Conservation (phyloP, 2,329 filamentous ascomycete species). For the Calonectria leucothoes region DNA sequence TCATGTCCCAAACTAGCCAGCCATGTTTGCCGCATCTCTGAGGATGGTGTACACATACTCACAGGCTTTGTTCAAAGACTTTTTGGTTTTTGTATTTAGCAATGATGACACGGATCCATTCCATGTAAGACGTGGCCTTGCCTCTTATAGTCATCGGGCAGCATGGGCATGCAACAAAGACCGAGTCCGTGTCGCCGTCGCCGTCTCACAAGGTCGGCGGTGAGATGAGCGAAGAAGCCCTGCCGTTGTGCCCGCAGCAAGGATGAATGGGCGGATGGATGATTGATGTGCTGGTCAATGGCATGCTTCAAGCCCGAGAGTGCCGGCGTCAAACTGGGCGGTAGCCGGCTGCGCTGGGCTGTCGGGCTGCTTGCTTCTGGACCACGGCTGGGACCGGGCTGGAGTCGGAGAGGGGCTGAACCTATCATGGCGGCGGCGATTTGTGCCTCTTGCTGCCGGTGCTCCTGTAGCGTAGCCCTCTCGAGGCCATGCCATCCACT, state of each 20-base stretch:
- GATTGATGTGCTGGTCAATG: constrained; percentile 20
- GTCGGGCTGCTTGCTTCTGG: constrained; percentile 18
- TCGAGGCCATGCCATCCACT: constrained; percentile 10
- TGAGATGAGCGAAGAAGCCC: constrained; percentile 18
- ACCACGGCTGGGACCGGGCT: constrained; percentile 16
- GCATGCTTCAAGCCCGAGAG: constrained; percentile 17
- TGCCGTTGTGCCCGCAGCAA: constrained; percentile 2
- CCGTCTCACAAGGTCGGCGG: constrained; percentile 16
- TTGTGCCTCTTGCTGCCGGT: constrained; percentile 18
- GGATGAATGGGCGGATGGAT: constrained; percentile 15
- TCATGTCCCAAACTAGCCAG: constrained; percentile 6
- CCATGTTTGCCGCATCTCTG: not conserved
- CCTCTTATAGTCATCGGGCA: not conserved
- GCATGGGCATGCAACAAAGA: constrained; percentile 9
- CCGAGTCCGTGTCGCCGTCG: constrained; percentile 1
- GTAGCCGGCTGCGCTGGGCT: constrained; percentile 19
- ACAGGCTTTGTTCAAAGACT: not conserved
- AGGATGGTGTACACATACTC: not conserved
- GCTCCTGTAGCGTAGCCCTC: constrained; percentile 28
- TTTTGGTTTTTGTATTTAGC: not conserved
- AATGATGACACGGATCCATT: not conserved
- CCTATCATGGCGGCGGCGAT: constrained; percentile 19
- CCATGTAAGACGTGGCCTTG: constrained; percentile 9
- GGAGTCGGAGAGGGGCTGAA: constrained; percentile 22
- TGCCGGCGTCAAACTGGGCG: constrained; percentile 19